phyloP scores from a whole-genome alignment of 2,329 filamentous ascomycete species.

The Colletotrichum orchidophilum region DNA sequence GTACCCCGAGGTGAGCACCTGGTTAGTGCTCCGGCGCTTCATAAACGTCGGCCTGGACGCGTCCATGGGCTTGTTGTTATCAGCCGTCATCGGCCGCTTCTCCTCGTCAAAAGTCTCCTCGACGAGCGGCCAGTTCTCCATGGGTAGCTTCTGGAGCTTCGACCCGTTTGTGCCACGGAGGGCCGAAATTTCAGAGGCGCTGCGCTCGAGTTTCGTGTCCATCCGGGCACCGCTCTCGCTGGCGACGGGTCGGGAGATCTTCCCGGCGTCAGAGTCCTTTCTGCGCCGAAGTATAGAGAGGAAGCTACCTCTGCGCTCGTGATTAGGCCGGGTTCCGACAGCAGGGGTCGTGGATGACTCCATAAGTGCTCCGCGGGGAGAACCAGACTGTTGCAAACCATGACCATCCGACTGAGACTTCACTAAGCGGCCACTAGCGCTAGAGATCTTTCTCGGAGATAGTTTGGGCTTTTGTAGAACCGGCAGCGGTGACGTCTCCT shows the following conservation, averaged over 20 bases:
- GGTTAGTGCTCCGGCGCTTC: conserved; percentile 49
- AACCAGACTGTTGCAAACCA: conserved; percentile 51
- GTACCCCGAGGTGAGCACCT: conserved; percentile 27
- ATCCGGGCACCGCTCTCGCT: conserved; percentile 68
- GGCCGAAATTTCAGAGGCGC: conserved; percentile 59
- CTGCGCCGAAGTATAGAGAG: conserved; percentile 73
- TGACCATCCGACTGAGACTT: conserved; percentile 36
- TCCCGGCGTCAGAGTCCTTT: conserved; percentile 61
- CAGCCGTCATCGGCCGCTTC: conserved; percentile 47
- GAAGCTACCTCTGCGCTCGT: conserved; percentile 58
- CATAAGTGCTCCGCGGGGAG: conserved; percentile 49
- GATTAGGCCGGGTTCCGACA: conserved; percentile 38
- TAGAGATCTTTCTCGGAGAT: conserved; percentile 33
- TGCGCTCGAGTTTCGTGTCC: conserved; percentile 71
- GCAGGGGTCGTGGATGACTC: conserved; percentile 37
- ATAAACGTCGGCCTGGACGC: conserved; percentile 42
- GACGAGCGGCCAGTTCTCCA: conserved; percentile 60
- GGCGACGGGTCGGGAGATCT: conserved; percentile 62
- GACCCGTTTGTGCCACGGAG: conserved; percentile 49
- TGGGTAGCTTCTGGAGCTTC: conserved; percentile 35
- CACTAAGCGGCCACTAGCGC: conserved; percentile 29
- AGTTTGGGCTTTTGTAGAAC: conserved; percentile 33
- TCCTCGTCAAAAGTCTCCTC: conserved; percentile 38
- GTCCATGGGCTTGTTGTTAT: conserved; percentile 36
- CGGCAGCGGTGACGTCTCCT: conserved; percentile 36